Evolutionary conservation across 208 protist genomes (phyloP), one percentile per base, ranked within the genome.

Genomic region (Wallacemonas collosoma): DNA sequence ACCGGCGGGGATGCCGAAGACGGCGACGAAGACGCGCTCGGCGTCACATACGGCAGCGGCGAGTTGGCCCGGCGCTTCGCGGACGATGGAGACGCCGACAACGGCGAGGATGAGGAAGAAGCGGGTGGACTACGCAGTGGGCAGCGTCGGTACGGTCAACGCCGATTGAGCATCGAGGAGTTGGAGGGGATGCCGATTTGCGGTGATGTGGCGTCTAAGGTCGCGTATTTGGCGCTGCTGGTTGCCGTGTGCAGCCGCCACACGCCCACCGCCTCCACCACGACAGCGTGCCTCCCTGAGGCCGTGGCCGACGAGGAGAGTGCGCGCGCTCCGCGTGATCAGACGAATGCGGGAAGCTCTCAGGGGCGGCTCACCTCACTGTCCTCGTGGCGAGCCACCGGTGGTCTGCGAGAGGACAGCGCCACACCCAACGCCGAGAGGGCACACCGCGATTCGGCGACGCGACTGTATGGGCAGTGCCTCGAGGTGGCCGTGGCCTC

Each of bases 201-300:
- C 39, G 67, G 69, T 45, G 83, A 88, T 61, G 71, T 88, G n/a
- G 77, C 83, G 14, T 77, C 80, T 39, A 88, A 88, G 72, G 74
- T 76, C 66, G 74, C 72, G 48, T 74, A 75, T 40, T 68, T 85
- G 71, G 75, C 79, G 68, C 72, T 85, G 43, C 61, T 88, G 47
- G 76, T 74, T 45, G 58, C 53, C 35, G 72, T 79, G 35, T 51
- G 43, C 68, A 17, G 63, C n/a, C 51, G 44, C 54, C 17, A 63
- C 68, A 56, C 50, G 1, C 68, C 68, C 5, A 15, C 0, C 36
- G 51, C 9, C 63, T 6, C 26, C 26, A 0, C 26, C 26, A 26
- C 26, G 26, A 26, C 26, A 26, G 26, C 26, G 26, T 26, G 26
- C 26, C 26, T 26, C 26, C 26, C 26, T 26, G 26, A 26, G 26